Evolutionary conservation across 768 basidiomycete species (phyloP).

Genomic region (Gloeopeniophorella convolvens): DNA sequence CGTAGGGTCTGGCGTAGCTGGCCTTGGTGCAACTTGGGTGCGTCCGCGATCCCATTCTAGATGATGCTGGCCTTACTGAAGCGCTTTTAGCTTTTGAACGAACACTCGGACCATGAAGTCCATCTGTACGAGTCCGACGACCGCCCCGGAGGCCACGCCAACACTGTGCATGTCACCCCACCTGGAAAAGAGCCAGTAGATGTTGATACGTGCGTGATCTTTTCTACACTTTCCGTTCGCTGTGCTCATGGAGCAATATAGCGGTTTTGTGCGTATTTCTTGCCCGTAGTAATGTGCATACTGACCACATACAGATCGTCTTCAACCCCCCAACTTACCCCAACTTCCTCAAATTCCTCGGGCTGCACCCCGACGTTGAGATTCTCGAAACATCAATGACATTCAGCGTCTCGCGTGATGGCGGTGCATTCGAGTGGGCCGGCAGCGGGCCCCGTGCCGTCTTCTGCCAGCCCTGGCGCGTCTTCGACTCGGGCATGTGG

Average conservation of each 20-base stretch:
- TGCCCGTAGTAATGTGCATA: background rate
- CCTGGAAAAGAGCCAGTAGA: slow-evolving; percentile 36
- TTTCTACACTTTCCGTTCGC: background rate
- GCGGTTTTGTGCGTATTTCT: slow-evolving; percentile 48
- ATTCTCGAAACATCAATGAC: slow-evolving; percentile 67
- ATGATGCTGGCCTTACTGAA: too few relatives aligned
- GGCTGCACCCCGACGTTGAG: slow-evolving; percentile 38
- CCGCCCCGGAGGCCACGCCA: slow-evolving; percentile 70
- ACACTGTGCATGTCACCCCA: slow-evolving; percentile 54
- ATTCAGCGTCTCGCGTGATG: slow-evolving; percentile 68
- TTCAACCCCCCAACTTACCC: slow-evolving; percentile 74
- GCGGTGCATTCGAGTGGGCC: slow-evolving; percentile 71
- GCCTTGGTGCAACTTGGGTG: slow-evolving; percentile 74
- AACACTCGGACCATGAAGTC: slow-evolving; percentile 66
- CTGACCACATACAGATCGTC: slow-evolving; percentile 48
- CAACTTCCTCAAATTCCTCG: slow-evolving; percentile 68
- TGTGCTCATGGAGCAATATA: slow-evolving; percentile 22
- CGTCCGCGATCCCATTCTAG: slow-evolving; percentile 17
- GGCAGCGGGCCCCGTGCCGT: slow-evolving; percentile 54
- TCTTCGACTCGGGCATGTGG: slow-evolving; percentile 64
- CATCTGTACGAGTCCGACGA: slow-evolving; percentile 65
- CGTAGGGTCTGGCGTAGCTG: slow-evolving; percentile 72
- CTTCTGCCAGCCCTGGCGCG: slow-evolving; percentile 58
- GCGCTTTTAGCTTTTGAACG: slow-evolving; percentile 52
- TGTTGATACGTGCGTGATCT: slow-evolving; percentile 60